Conservation (phyloP, 2,329 filamentous ascomycete genomes). For the Alternaria incomplexa region DNA sequence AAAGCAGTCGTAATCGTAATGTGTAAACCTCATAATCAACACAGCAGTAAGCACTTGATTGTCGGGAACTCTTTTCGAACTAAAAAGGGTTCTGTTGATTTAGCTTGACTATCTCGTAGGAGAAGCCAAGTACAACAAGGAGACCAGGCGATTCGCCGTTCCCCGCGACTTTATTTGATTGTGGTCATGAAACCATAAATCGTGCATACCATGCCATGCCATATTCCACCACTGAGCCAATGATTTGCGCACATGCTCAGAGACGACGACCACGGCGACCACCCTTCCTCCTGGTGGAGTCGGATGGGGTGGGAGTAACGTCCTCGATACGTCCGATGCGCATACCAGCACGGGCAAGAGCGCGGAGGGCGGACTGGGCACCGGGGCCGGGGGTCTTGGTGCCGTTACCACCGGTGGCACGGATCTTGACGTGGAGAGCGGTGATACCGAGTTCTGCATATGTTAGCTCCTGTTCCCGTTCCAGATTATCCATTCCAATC, state of each 20-base stretch:
- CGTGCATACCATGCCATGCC: constrained; percentile 44
- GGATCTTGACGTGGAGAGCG: constrained; percentile 99
- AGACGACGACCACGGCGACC: constrained; percentile 99
- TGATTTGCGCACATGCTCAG: constrained; percentile 64
- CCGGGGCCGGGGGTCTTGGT: constrained; percentile 99
- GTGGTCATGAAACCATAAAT: constrained; percentile 45
- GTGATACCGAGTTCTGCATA: constrained; percentile 76
- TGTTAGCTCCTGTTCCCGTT: neutral
- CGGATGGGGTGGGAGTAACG: constrained; percentile 97
- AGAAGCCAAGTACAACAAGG: constrained; percentile 48
- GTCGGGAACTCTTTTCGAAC: constrained; percentile 42
- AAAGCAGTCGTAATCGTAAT: constrained; percentile 35
- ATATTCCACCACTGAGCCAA: constrained; percentile 44
- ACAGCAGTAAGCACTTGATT: constrained; percentile 39
- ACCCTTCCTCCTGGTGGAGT: constrained; percentile 99
- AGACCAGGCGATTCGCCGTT: constrained; percentile 49
- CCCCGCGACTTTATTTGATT: constrained; percentile 48
- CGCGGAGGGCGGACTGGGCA: constrained; percentile 98
- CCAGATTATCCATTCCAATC: neutral
- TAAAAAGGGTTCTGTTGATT: constrained; percentile 49
- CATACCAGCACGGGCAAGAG: constrained; percentile 98
- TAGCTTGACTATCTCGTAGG: constrained; percentile 41
- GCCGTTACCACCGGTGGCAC: constrained; percentile 99
- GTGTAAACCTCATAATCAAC: constrained; percentile 32
- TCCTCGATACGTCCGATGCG: constrained; percentile 99